Evolutionary conservation across 2,329 filamentous ascomycete genomes (phyloP).

Genomic region (Colletotrichum coccodes): DNA sequence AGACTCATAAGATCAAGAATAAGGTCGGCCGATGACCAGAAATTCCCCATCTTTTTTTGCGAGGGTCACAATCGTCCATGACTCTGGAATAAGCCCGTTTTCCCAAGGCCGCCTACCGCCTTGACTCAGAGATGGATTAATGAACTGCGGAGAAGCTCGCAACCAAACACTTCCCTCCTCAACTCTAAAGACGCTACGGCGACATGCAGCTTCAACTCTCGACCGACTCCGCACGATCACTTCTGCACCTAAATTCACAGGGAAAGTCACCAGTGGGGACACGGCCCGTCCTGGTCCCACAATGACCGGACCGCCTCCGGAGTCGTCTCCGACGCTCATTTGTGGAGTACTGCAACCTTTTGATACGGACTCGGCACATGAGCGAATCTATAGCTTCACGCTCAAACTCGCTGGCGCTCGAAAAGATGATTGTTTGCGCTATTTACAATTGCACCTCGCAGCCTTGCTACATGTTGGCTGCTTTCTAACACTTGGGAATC

Average conservation of each 20-base stretch:
- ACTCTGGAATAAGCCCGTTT: neutral
- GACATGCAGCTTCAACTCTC: neutral
- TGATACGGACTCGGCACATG: neutral
- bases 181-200: neutral
- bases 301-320: slow-evolving; percentile 12
- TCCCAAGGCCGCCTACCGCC: neutral
- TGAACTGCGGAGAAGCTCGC: neutral
- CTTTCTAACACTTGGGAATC: neutral
- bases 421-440: neutral
- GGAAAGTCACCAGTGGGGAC: neutral
- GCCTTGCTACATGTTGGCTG: neutral
- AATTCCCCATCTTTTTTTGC: slow-evolving; percentile 6
- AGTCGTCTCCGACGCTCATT: slow-evolving; percentile 4
- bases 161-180: neutral
- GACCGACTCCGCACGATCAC: neutral
- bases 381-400: neutral
- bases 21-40: slow-evolving; percentile 14
- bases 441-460: neutral
- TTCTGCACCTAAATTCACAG: neutral
- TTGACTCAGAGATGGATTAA: slow-evolving; percentile 3
- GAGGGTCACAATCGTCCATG: neutral
- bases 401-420: neutral
- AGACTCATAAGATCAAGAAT: slow-evolving; percentile 7
- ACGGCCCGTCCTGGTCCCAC: slow-evolving; percentile 5
- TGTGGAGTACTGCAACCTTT: neutral